Evolutionary conservation across 208 protist genomes (phyloP), one percentile per base, ranked within the genome.

Genomic region (Trypanosomatidae sp.): DNA sequence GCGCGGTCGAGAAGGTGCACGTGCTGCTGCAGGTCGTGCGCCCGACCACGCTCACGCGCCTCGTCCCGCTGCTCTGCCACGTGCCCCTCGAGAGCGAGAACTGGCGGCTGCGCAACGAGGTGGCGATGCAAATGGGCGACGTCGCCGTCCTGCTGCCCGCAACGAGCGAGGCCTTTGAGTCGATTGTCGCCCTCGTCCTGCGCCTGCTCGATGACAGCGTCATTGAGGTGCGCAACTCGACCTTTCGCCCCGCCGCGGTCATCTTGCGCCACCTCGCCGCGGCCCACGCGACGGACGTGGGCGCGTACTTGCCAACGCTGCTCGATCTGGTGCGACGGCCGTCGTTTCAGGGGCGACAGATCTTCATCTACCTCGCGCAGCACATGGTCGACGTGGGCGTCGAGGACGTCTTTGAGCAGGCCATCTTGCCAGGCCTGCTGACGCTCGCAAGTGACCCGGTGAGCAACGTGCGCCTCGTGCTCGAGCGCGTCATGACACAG

Each of bases 81-180:
- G 74, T 94, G 18, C 74, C 84, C 18, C 66, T 88, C 7, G 88
- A 96, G 46, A 89, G 76, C 27, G 86, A 96, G 44, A 96, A 94
- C 69, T 97, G 93, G 93, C 73, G 93, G 26, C 61, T 97, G 43
- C 79, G 89, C 43, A 91, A 94, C 49, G 76, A 88, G 41, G 76
- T 96, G 28, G 83, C 86, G 33, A 74, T 89, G 68, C 77, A 84
- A 26, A 80, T 95, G 30, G 80, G 78, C 6, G 55, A 61, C 8
- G 72, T 94, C 18, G 85, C 64, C 6, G 58, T 73, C 30, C 51
- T 94, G 30, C 69, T 96, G 2, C 60, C 66, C 11, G 79, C 78
- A 1, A 64, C 41, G 43, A 78, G 61, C 48, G 52, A 51, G 8
- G 65, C 69, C 24, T 63, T 80, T 16, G 44, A 48, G 15, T 56